Evolutionary conservation across 306 rosid genomes (phyloP), one percentile per base, ranked within the genome.

Genomic region (Acacia crassicarpa): DNA sequence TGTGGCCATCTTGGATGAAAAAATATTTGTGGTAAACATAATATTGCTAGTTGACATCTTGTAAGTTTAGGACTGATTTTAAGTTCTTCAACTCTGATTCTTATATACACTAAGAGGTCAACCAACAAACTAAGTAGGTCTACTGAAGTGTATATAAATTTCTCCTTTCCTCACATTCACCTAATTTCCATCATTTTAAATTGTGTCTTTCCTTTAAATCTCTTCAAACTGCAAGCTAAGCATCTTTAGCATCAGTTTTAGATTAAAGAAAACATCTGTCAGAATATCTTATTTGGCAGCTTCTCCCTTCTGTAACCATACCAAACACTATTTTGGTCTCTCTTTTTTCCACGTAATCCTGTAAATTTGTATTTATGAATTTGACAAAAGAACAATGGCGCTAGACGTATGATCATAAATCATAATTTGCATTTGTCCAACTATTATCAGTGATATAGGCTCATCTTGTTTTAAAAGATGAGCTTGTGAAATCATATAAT

Each of bases 101-200:
- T 65, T 83, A 79, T 81, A 87, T 38, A 72, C 3, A 12, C 62
- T 33, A 33, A 6, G 56, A 48, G 14, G 51, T 65, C 78, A 76
- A 80, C 41, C 73, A 72, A 73, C 82, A 63, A 58, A 56, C 76
- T 9, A n/a, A 66, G 46, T 22, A 62, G 19, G 38, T 72, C 62
- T 51, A 44, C 32, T 62, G 49, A 12, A 68, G 13, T 58, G 41
- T 32, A 20, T 43, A 44, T 77, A 32, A 33, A 77, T 63, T 80
- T 78, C 77, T 71, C 75, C 41, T 83, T 89, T 91, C 84, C 87
- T 86, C 87, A 82, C 80, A 77, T 25, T 25, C 83, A 84, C 85
- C 88, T 84, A 84, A 78, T 72, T 38, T 78, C 61, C 44, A 66
- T 53, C 62, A 12, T 79, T 74, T 69, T 48, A 69, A 44, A 30